A percentile compares a stretch with the other conserved stretches of the same genome.
Conservation (phyloP, 805 yeast genomes). For the Starmera quercuum region DNA sequence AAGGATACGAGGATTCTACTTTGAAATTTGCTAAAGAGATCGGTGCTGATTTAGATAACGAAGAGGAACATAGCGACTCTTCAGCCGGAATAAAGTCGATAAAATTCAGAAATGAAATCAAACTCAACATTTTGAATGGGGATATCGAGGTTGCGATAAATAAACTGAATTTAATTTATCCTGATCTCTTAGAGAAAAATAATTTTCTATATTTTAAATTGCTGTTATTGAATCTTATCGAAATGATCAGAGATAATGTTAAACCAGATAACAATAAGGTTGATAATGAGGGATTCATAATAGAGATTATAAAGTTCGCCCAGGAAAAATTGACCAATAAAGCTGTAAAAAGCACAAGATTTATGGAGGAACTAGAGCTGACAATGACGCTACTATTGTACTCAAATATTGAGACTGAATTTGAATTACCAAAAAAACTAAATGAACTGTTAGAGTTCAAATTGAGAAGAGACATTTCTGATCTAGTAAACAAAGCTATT, state of each 20-base stretch:
- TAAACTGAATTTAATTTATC: conserved; percentile 49
- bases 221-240: conserved; percentile 66
- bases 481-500: conserved; percentile 62
- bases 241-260: conserved; percentile 53
- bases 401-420: conserved; percentile 15
- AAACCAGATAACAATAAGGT: conserved; percentile 17
- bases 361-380: conserved; percentile 67
- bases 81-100: conserved; percentile 42
- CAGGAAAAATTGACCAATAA: conserved; percentile 54
- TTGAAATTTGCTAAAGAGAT: conserved; percentile 25
- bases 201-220: conserved; percentile 65
- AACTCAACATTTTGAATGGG: conserved; percentile 48
- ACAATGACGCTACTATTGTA: conserved; percentile 74
- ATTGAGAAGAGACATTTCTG: conserved; percentile 58
- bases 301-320: conserved; percentile 49
- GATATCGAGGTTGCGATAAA: conserved; percentile 51
- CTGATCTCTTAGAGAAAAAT: conserved; percentile 56
- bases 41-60: conserved; percentile 19
- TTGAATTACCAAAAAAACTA: conserved; percentile 43
- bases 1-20: conserved; percentile 71
- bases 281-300: conserved; percentile 32
- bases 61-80: conserved; percentile 5
- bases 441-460: conserved; percentile 49
- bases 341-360: conserved; percentile 47
- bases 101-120: conserved; percentile 43